Evolutionary conservation across 192 early-diverging fungal genomes (phyloP).

Genomic region (Podila epigama): DNA sequence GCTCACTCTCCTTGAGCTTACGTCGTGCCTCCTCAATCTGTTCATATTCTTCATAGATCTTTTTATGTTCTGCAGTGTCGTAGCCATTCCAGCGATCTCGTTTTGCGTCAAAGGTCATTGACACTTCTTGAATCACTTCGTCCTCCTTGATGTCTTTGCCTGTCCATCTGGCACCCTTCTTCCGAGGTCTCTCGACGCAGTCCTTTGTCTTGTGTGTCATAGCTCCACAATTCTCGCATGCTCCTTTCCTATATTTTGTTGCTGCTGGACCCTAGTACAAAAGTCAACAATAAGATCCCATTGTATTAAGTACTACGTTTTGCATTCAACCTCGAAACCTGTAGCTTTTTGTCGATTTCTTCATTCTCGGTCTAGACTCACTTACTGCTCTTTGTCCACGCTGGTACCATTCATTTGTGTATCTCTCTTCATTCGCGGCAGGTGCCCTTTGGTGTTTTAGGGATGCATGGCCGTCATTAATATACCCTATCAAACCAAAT

Average conservation of each 20-base stretch:
- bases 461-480: conserved; percentile 80
- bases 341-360: no score
- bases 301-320: no score
- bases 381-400: conserved; percentile 73
- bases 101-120: conserved; percentile 93
- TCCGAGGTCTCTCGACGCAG: conserved; percentile 92
- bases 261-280: conserved; percentile 72
- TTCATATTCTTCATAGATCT: conserved; percentile 90
- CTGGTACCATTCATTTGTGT: conserved; percentile 78
- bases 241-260: conserved; percentile 93
- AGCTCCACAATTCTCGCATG: conserved; percentile 99
- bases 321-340: no score
- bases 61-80: conserved; percentile 84
- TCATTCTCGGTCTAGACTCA: no score
- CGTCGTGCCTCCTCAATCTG: conserved; percentile 87
- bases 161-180: conserved; percentile 89
- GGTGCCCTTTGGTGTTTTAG: conserved; percentile 87
- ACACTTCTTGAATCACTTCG: conserved; percentile 79
- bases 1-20: conserved; percentile 76
- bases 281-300: neutral
- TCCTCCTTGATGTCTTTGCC: conserved; percentile 80
- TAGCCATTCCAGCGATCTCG: conserved; percentile 99
- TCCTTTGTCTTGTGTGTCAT: conserved; percentile 92
- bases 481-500: conserved; percentile 59
- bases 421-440: conserved; percentile 25